Evolutionary conservation across 306 rosid species (phyloP).

Genomic region (Quercus alba): DNA sequence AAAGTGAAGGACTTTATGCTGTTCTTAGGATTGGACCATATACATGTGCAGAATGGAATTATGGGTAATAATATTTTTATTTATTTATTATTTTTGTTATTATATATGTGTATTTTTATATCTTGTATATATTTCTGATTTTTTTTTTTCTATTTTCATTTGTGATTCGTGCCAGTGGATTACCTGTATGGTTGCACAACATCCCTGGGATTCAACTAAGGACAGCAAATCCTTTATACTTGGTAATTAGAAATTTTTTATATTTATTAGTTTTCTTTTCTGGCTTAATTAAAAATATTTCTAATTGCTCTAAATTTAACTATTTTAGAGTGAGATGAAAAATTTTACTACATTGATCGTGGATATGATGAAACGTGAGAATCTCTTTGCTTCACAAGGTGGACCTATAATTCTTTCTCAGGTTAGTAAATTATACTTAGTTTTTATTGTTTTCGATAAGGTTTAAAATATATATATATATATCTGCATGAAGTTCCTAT

Average conservation of each 20-base stretch:
- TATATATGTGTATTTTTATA: neutral
- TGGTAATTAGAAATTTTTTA: slow-evolving; percentile 13
- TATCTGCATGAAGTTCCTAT: too few species aligned
- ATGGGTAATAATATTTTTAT: slow-evolving; percentile 24
- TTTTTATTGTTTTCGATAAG: neutral
- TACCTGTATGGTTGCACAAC: slow-evolving; percentile 52
- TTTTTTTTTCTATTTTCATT: neutral
- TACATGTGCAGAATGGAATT: slow-evolving; percentile 52
- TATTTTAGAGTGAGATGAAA: slow-evolving; percentile 21
- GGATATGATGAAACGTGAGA: slow-evolving; percentile 18
- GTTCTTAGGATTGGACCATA: slow-evolving; percentile 58
- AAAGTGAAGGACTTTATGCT: slow-evolving; percentile 17
- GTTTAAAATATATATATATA: neutral
- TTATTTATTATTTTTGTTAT: neutral
- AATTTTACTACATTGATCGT: slow-evolving; percentile 23
- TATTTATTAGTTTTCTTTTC: neutral
- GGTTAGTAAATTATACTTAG: neutral
- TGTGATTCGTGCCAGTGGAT: slow-evolving; percentile 25
- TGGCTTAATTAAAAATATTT: neutral
- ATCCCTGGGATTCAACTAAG: slow-evolving; percentile 32
- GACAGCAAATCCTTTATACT: slow-evolving; percentile 21
- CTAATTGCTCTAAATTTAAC: neutral
- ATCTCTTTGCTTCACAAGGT: slow-evolving; percentile 42
- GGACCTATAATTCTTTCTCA: slow-evolving; percentile 46
- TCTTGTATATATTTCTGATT: neutral